phyloP scores from a whole-genome alignment of 441 rosid species.

The Gossypium schwendimanii region DNA sequence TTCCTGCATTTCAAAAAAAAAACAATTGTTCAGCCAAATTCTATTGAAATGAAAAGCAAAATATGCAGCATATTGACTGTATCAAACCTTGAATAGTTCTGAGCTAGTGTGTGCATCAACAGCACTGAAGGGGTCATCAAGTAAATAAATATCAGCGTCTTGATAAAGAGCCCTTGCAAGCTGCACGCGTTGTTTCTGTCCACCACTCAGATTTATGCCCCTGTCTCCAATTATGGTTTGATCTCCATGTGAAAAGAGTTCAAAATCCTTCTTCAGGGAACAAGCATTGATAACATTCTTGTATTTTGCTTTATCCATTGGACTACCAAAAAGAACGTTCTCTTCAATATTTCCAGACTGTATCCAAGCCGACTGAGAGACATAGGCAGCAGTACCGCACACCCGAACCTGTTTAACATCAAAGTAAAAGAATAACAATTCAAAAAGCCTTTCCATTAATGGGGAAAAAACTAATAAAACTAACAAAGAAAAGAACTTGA shows the following conservation, averaged over 20 bases:
- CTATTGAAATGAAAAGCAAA: constrained; percentile 10
- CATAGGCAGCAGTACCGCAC: constrained; percentile 94
- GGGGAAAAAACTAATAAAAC: constrained; percentile 1
- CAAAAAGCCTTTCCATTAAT: background rate
- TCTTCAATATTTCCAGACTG: constrained; percentile 99
- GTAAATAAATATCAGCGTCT: constrained; percentile 94
- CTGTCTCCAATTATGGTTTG: constrained; percentile 99
- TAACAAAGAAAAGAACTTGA: background rate
- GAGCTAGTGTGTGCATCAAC: constrained; percentile 99
- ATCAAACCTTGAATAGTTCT: constrained; percentile 82
- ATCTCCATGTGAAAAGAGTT: constrained; percentile 94
- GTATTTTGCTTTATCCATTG: constrained; percentile 89
- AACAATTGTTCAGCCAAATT: constrained; percentile 22
- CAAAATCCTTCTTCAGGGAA: constrained; percentile 88
- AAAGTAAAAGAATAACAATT: constrained; percentile 4
- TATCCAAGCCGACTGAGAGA: constrained; percentile 99
- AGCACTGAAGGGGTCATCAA: constrained; percentile 99
- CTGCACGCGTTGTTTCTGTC: constrained; percentile 97
- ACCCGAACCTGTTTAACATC: constrained; percentile 57
- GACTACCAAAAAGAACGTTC: constrained; percentile 95
- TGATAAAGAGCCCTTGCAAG: constrained; percentile 99
- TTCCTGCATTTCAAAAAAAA: constrained; percentile 54
- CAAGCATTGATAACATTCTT: constrained; percentile 91
- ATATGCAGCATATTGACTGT: constrained; percentile 3
- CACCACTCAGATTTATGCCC: constrained; percentile 97